phyloP scores from a whole-genome alignment of 148 eudicot species.

The Cornus suecica region DNA sequence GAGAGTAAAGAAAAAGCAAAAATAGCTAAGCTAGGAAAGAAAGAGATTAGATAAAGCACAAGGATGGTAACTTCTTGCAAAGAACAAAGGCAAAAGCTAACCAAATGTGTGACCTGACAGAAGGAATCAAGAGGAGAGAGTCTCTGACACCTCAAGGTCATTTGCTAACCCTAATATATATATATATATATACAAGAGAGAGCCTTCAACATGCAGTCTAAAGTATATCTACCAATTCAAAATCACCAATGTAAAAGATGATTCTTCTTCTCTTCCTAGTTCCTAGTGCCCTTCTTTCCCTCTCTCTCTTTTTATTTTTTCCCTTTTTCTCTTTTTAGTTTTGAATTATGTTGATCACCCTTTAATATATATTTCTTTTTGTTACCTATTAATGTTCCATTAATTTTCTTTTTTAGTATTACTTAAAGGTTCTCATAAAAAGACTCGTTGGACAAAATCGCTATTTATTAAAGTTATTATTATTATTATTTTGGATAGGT shows the following conservation, averaged over 20 bases:
- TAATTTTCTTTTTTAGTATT: neutral
- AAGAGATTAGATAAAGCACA: slow-evolving; percentile 19
- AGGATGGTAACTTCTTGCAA: slow-evolving; percentile 70
- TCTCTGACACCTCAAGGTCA: slow-evolving; percentile 39
- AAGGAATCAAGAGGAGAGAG: slow-evolving; percentile 26
- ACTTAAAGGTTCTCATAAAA: neutral
- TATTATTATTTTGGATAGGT: too few species aligned
- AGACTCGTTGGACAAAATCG: neutral
- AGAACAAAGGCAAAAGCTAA: slow-evolving; percentile 45
- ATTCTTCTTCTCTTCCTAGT: slow-evolving; percentile 30
- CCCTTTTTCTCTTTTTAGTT: neutral
- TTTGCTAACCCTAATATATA: too few species aligned
- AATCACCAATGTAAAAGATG: slow-evolving; percentile 44
- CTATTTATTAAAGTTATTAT: too few species aligned
- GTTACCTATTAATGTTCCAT: neutral
- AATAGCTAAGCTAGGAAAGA: neutral
- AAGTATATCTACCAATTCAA: slow-evolving; percentile 26
- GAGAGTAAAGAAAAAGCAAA: slow-evolving; percentile 23
- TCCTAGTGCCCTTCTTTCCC: slow-evolving; percentile 19
- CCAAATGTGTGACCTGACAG: slow-evolving; percentile 15
- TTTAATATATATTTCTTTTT: too few species aligned
- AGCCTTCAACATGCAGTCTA: slow-evolving; percentile 37
- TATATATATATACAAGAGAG: too few species aligned
- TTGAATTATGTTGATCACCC: neutral
- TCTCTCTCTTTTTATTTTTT: neutral